Percentiles rank a stretch among this genome's conserved stretches.
Conservation (phyloP, 148 eudicot species). For the Salicornia ramosissima region DNA sequence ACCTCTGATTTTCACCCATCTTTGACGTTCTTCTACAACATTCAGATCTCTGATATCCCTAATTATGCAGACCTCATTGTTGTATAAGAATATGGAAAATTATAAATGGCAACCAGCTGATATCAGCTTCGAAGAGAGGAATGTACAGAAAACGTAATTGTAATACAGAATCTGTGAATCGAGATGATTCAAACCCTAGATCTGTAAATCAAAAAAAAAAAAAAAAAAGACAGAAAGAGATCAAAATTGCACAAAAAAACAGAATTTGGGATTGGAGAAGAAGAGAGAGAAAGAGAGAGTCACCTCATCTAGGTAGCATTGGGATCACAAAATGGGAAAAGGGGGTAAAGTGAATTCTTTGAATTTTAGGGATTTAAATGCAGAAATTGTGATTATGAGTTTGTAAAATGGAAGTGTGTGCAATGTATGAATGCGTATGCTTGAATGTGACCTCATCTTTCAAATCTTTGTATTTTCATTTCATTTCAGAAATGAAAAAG, state of each 20-base stretch:
- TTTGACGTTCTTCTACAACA: not conserved
- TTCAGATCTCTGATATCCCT: not conserved
- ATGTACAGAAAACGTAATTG: not conserved
- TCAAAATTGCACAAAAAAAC: constrained; percentile 1
- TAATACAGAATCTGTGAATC: not conserved
- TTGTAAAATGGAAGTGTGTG: not conserved
- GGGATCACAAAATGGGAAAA: not conserved
- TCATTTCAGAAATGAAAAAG: too few relatives aligned
- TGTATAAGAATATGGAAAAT: not conserved
- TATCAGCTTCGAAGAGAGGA: too few relatives aligned
- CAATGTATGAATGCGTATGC: not conserved
- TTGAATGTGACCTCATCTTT: not conserved
- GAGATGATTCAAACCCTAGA: constrained; percentile 7
- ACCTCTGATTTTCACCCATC: constrained; percentile 14
- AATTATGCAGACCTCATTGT: not conserved
- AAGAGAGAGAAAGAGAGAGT: constrained; percentile 6
- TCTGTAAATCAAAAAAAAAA: not conserved
- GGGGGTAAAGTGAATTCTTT: too few relatives aligned
- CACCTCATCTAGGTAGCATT: not conserved
- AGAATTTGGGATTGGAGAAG: not conserved
- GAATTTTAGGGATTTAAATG: too few relatives aligned
- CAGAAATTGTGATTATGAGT: not conserved
- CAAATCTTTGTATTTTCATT: not conserved
- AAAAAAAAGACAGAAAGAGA: not conserved
- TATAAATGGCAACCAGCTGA: too few relatives aligned